phyloP scores from a whole-genome alignment of 2,329 filamentous ascomycete genomes.

The Teratosphaeria epicoccoides region DNA sequence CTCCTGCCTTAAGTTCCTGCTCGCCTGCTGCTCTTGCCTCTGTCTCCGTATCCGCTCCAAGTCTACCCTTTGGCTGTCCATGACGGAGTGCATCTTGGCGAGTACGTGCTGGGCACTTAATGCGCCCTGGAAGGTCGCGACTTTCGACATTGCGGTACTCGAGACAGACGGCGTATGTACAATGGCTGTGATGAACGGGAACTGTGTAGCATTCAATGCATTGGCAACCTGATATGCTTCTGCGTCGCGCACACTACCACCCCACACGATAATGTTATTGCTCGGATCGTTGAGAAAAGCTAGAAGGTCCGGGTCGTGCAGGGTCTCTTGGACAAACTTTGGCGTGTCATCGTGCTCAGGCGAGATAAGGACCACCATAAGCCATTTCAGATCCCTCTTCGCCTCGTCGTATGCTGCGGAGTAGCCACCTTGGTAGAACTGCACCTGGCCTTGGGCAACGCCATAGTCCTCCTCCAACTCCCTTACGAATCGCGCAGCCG shows the following conservation, averaged over 20 bases:
- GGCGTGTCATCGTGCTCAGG: constrained; percentile 91
- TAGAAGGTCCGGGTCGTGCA: constrained; percentile 64
- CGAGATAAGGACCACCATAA: constrained; percentile 78
- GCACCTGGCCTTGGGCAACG: constrained; percentile 46
- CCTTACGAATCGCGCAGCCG: constrained; percentile 74
- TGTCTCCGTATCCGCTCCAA: constrained; percentile 65
- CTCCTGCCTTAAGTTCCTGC: constrained; percentile 70
- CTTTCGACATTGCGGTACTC: constrained; percentile 79
- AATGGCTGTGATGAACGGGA: constrained; percentile 77
- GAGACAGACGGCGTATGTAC: constrained; percentile 79
- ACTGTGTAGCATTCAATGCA: constrained; percentile 81
- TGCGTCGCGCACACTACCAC: constrained; percentile 81
- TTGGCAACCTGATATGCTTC: constrained; percentile 90
- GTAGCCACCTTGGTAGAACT: constrained; percentile 80
- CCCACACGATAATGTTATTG: constrained; percentile 83
- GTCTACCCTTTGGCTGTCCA: constrained; percentile 65
- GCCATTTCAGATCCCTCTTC: constrained; percentile 82
- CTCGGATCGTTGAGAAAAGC: constrained; percentile 61
- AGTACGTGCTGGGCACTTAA: constrained; percentile 61
- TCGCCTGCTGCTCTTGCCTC: constrained; percentile 67
- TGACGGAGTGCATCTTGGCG: constrained; percentile 60
- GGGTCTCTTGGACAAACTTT: constrained; percentile 68
- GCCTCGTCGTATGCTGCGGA: constrained; percentile 83
- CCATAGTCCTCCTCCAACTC: constrained; percentile 96
- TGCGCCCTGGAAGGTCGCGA: constrained; percentile 66